Evolutionary conservation across 2,329 filamentous ascomycete species (phyloP), one percentile per base, ranked within the genome.

Genomic region (Fusarium begoniae): DNA sequence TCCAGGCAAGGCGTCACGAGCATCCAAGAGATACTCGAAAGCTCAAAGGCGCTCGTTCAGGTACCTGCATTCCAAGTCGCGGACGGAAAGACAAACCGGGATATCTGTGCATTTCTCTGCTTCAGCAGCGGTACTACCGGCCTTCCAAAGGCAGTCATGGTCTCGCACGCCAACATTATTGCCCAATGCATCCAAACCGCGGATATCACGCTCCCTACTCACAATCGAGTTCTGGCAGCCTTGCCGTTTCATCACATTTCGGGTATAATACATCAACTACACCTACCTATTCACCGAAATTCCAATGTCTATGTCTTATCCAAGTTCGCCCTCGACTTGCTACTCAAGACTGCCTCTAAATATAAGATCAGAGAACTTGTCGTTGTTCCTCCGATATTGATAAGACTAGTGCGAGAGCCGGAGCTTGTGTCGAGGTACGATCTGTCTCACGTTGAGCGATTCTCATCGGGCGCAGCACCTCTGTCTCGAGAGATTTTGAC

Each of bases 221-320:
- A 68, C 22, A 68, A 63, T 1, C 65, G 56, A 7, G 54, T 76
- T 14, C 63, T 80, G 8, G 75, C 74, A 11, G 51, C 73, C 3
- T 56, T 80, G 7, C 80, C 80, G 18, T 63, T 79, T 1, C 79
- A 75, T 58, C 80, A 81, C 41, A 80, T 74, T 58, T 76, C 63
- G 1, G 62, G 62, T 13, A 64, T 64, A 18, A 18, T 51, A 6
- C 62, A 64, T 63, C 57, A 64, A 14, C 22, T 64, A 15, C 62
- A 64, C 20, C 30, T 64, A 3, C 62, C 57, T 0, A 64, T 63
- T 4, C 37, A 50, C n/a, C 30, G 50, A 7, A 38, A 51, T 8
- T 37, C 38, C 14, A 51, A 64, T 6, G 37, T 64, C 10, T 51
- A 26, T 2, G 62, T 63, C 7, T n/a, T 63, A 32, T 7, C 62